Conservation (phyloP, 345 rosid species). For the Populus alba region DNA sequence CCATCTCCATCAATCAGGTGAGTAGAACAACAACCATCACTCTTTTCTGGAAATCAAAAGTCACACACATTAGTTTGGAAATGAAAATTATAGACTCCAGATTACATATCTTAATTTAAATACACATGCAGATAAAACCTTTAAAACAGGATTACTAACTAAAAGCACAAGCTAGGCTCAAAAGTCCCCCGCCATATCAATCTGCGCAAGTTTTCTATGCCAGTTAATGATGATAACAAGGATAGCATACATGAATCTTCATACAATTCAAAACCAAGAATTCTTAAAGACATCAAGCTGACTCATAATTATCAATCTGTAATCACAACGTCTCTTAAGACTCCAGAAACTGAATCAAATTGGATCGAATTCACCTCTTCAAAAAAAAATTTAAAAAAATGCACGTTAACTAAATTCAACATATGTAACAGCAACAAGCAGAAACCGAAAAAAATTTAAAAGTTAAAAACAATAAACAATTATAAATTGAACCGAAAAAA, state of each 20-base stretch:
- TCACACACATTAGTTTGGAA: background rate
- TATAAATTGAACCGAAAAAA: background rate
- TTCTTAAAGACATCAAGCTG: background rate
- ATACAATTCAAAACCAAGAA: background rate
- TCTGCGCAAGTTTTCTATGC: background rate
- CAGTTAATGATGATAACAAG: background rate
- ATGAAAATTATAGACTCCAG: background rate
- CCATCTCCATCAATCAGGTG: conserved; percentile 98
- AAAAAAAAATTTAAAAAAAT: background rate
- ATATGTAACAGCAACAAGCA: background rate
- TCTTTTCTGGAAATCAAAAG: conserved; percentile 31
- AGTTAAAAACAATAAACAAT: background rate
- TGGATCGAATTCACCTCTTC: background rate
- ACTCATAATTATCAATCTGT: background rate
- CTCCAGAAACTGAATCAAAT: background rate
- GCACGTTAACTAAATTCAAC: background rate
- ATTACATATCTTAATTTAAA: background rate
- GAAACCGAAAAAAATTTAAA: background rate
- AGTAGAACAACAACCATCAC: conserved; percentile 60
- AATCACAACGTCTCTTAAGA: background rate
- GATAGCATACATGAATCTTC: background rate
- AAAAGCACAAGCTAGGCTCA: background rate
- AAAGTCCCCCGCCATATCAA: background rate
- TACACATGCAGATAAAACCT: background rate
- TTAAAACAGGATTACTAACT: conserved; percentile 5